Evolutionary conservation across 176 grass and related monocot species (phyloP).

Genomic region (Oryza australiensis): DNA sequence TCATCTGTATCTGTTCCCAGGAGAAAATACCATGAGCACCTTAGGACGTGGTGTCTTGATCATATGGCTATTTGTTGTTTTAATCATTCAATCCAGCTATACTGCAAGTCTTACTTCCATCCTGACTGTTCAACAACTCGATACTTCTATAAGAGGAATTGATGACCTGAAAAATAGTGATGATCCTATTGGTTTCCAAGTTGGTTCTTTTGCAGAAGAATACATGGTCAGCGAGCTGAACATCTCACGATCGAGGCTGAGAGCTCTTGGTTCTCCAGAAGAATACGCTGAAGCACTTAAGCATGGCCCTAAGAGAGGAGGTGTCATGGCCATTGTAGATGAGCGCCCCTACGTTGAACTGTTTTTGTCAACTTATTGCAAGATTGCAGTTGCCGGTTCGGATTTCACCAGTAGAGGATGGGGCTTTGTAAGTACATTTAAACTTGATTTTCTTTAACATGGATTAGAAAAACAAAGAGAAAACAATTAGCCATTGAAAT

Average conservation of each 20-base stretch:
- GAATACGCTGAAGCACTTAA: slow-evolving; percentile 65
- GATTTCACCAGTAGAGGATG: slow-evolving; percentile 91
- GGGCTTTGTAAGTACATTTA: slow-evolving; percentile 87
- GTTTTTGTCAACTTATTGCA: slow-evolving; percentile 69
- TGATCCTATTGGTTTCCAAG: slow-evolving; percentile 84
- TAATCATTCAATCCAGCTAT: slow-evolving; percentile 97
- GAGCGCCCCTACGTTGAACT: slow-evolving; percentile 83
- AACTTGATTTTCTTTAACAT: not conserved
- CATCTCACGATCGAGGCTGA: slow-evolving; percentile 67
- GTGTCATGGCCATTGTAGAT: slow-evolving; percentile 83
- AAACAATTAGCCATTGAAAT: not conserved
- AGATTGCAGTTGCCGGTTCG: slow-evolving; percentile 74
- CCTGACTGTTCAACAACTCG: slow-evolving; percentile 88
- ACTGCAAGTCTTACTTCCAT: slow-evolving; percentile 98
- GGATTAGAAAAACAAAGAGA: slow-evolving; percentile 15
- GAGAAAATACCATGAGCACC: slow-evolving; percentile 81
- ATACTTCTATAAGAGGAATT: slow-evolving; percentile 78
- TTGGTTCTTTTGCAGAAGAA: slow-evolving; percentile 82
- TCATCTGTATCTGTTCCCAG: slow-evolving; percentile 42
- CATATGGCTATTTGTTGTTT: slow-evolving; percentile 97
- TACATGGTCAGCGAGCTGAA: slow-evolving; percentile 88
- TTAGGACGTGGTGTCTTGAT: slow-evolving; percentile 78
- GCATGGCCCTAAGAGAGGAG: slow-evolving; percentile 70
- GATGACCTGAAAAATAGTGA: slow-evolving; percentile 62
- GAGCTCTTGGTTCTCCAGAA: slow-evolving; percentile 66